A percentile compares a stretch with the other conserved stretches of the same genome.
Conservation (phyloP, 192 early-diverging fungal genomes). For the Rhizoclosmatium globosum region DNA sequence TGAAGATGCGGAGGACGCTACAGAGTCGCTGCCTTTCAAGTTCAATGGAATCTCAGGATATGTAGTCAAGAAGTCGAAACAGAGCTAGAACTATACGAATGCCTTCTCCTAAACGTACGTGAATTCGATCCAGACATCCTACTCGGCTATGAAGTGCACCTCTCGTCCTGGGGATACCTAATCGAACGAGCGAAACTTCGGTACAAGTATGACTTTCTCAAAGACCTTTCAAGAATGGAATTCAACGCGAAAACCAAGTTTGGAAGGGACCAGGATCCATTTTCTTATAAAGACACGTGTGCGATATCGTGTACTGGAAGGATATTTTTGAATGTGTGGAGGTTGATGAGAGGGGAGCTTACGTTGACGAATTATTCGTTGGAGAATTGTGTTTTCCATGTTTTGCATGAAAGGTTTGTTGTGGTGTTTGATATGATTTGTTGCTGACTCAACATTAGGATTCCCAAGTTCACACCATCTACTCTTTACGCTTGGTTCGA, state of each 20-base stretch:
- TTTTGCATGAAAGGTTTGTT: conserved; percentile 72
- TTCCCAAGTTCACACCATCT: conserved; percentile 69
- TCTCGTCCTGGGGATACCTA: conserved; percentile 89
- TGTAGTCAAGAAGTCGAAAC: conserved; percentile 49
- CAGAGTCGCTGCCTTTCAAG: background rate
- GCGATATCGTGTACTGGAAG: conserved; percentile 74
- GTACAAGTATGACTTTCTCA: conserved; percentile 53
- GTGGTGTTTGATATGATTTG: background rate
- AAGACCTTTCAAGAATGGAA: conserved; percentile 59
- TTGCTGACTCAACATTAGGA: conserved; percentile 42
- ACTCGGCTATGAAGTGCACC: conserved; percentile 87
- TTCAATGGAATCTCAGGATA: conserved; percentile 36
- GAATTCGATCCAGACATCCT: conserved; percentile 85
- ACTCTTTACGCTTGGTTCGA: conserved; percentile 76
- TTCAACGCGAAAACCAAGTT: conserved; percentile 45
- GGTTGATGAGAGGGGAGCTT: conserved; percentile 81
- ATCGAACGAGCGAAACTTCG: conserved; percentile 62
- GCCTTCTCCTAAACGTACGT: conserved; percentile 63
- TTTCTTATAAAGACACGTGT: conserved; percentile 71
- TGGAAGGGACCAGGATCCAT: conserved; percentile 55
- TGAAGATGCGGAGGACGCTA: background rate
- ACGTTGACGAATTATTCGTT: conserved; percentile 80
- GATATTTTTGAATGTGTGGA: conserved; percentile 90
- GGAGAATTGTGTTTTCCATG: conserved; percentile 75
- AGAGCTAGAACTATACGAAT: conserved; percentile 69